Evolutionary conservation across 2,329 filamentous ascomycete species (phyloP).

Genomic region (Microcyclosporella mali): DNA sequence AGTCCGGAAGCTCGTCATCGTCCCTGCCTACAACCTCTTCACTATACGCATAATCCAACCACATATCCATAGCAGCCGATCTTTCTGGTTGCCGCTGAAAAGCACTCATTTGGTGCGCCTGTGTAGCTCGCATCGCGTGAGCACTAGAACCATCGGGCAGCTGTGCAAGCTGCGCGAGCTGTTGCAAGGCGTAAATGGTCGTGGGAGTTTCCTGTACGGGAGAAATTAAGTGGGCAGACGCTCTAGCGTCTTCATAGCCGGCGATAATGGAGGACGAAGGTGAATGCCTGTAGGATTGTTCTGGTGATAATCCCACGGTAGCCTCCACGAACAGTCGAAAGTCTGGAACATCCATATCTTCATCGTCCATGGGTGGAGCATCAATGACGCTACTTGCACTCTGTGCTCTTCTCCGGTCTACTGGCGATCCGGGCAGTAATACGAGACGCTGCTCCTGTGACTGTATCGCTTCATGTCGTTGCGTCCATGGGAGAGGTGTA

Average conservation of each 20-base stretch:
- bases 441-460: too few relatives aligned
- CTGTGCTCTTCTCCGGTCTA: constrained; percentile 9
- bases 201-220: constrained; percentile 23
- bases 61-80: constrained; percentile 14
- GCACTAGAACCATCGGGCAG: not conserved
- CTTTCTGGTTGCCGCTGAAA: constrained; percentile 10
- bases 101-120: not conserved
- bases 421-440: constrained; percentile 15
- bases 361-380: constrained; percentile 24
- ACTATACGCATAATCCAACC: constrained; percentile 10
- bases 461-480: constrained; percentile 1
- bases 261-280: not conserved
- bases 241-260: constrained; percentile 1
- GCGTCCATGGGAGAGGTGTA: constrained; percentile 14
- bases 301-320: constrained; percentile 27
- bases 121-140: not conserved
- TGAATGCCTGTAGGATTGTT: constrained; percentile 11
- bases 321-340: constrained; percentile 30
- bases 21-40: constrained; percentile 13
- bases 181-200: constrained; percentile 21
- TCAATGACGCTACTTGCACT: constrained; percentile 14
- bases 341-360: constrained; percentile 12
- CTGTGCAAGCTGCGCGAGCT: constrained; percentile 21
- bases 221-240: constrained; percentile 12
- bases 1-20: constrained; percentile 40